phyloP scores from a whole-genome alignment of 495 filamentous ascomycete species.

The Neurospora sp. region DNA sequence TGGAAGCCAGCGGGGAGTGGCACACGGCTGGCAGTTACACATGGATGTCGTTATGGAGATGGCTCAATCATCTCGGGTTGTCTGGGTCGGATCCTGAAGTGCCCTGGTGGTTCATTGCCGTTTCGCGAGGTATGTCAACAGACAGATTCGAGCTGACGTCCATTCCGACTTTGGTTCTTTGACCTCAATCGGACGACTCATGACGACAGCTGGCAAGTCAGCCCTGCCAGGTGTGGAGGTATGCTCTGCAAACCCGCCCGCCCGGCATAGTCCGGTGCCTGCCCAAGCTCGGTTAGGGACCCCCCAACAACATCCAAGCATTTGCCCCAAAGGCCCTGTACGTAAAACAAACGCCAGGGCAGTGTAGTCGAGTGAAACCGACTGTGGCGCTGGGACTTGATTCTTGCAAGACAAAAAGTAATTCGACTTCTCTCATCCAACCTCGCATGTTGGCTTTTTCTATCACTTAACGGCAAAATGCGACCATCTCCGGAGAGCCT shows the following conservation, averaged over 20 bases:
- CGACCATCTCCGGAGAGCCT: constrained; percentile 8
- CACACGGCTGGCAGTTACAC: background rate
- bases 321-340: background rate
- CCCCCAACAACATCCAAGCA: background rate
- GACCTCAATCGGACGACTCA: background rate
- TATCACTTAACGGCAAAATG: constrained; percentile 15
- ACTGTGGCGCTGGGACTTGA: background rate
- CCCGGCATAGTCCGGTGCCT: background rate
- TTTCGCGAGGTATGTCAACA: background rate
- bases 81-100: background rate
- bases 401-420: background rate
- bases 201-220: background rate
- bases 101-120: background rate
- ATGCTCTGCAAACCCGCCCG: background rate
- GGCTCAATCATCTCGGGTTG: background rate
- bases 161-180: background rate
- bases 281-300: background rate
- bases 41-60: background rate
- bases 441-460: background rate
- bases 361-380: background rate
- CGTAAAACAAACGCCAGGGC: background rate
- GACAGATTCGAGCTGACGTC: background rate
- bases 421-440: background rate
- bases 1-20: background rate
- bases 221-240: background rate